A percentile compares a stretch with the other conserved stretches of the same genome.
Conservation (phyloP, 192 early-diverging fungal genomes). For the Phlyctochytrium planicorne region DNA sequence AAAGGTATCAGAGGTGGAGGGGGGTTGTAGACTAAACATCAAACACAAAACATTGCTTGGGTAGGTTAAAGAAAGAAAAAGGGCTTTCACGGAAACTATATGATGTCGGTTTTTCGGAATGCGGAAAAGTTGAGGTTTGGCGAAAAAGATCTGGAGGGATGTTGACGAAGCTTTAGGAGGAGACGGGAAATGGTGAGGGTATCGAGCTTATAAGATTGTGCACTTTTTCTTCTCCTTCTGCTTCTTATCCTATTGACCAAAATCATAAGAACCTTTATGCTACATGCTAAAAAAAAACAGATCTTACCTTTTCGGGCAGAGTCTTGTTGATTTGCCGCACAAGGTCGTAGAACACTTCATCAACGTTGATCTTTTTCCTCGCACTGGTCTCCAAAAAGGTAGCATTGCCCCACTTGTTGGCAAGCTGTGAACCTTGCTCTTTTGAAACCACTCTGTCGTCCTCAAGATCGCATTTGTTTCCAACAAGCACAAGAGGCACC, state of each 20-base stretch:
- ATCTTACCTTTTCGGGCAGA: slow-evolving; percentile 65
- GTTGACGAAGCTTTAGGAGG: no score
- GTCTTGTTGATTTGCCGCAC: slow-evolving; percentile 86
- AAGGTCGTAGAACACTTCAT: slow-evolving; percentile 90
- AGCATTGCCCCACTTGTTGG: slow-evolving; percentile 63
- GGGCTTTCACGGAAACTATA: no score
- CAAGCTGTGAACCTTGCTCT: slow-evolving; percentile 66
- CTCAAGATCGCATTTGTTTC: slow-evolving; percentile 68
- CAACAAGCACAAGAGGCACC: slow-evolving; percentile 64
- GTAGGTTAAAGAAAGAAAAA: no score
- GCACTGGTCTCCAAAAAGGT: slow-evolving; percentile 90
- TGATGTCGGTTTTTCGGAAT: no score
- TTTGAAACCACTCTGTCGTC: slow-evolving; percentile 60
- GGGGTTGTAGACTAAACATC: no score
- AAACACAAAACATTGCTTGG: no score
- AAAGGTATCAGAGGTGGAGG: no score
- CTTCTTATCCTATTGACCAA: slow-evolving; percentile 36
- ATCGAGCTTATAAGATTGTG: slow-evolving; percentile 44
- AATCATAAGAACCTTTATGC: background rate
- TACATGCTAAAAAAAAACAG: background rate
- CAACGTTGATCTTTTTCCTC: slow-evolving; percentile 81
- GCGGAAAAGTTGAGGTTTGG: no score
- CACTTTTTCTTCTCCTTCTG: slow-evolving; percentile 47
- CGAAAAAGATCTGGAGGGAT: no score
- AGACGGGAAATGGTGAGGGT: no score